Base-by-base conservation (phyloP, 2,329 filamentous ascomycete genomes). In the Hymenoscyphus repandus region DNA sequence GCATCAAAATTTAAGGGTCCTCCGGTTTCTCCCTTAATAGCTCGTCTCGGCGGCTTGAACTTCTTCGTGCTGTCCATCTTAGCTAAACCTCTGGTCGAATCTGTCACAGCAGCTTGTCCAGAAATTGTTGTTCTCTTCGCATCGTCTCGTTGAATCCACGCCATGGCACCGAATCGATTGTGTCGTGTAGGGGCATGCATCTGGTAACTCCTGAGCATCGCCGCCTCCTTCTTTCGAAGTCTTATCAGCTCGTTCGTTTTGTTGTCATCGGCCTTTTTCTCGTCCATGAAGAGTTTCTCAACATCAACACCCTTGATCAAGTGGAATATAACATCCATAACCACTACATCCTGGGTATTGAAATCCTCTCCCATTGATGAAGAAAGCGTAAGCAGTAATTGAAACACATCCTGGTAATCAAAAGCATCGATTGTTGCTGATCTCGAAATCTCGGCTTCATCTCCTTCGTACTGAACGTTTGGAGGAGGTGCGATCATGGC, bases 351-450 rank as follows among this genome's bases (percentile, higher is more conserved):
- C 60, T 97, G 90, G 13, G 84, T 83, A 54, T 86, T 83, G 67
- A 96, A 99, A 61, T 97, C 92, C 37, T 96, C 90, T 32, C 88
- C 89, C 74, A 96, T 92, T 56, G 92, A 95, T 2, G 91, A 96
- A 11, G 90, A 87, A 43, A 99, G 74, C 0, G 90, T 95, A 47
- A 97, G 73, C 18, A 99, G 71, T 2, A 95, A 77, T 48, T 89
- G 82, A 61, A 97, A 88, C 18, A 96, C 88, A 66, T 96, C 91
- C 68, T 99, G 93, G 57, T 86, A 84, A 34, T 92, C 83, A 62
- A 96, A 96, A 1, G 88, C 86, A 61, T 95, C 88, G 54, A 97
- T 91, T 0, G 89, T 88, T 7, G 88, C 82, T 2, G 90, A 95
- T 53, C 91, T 82, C 5, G 90, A 95, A 31, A 95, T 84, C 62